A percentile compares a stretch with the other conserved stretches of the same genome.
phyloP scores from a whole-genome alignment of 164 flowering plant species.

The Chimonanthus salicifolius region DNA sequence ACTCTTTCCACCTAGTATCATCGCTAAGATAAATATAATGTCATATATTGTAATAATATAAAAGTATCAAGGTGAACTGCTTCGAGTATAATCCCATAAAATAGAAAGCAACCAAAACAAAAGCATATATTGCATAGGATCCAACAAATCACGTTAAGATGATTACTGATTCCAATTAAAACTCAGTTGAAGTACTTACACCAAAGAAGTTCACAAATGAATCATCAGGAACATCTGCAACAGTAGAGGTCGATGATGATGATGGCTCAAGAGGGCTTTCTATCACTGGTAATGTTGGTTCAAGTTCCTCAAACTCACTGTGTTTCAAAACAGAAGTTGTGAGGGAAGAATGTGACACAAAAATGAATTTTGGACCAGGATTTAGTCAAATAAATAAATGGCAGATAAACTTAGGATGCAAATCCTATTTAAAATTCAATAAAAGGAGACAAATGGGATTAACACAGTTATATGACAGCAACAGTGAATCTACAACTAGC shows the following conservation, averaged over 20 bases:
- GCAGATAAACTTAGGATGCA: neutral
- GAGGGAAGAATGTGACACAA: neutral
- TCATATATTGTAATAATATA: too few species aligned
- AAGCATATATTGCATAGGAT: neutral
- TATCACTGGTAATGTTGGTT: slow-evolving; percentile 80
- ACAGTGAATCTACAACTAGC: neutral
- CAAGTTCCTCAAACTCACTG: slow-evolving; percentile 91
- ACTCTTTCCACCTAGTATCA: neutral
- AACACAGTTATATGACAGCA: too few species aligned
- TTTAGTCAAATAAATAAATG: neutral
- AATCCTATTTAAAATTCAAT: neutral
- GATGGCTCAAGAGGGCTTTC: slow-evolving; percentile 92
- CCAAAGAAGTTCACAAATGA: slow-evolving; percentile 82
- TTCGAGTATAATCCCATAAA: neutral
- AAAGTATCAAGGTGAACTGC: neutral
- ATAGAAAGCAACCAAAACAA: neutral
- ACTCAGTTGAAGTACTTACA: slow-evolving; percentile 36
- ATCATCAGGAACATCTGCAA: slow-evolving; percentile 58
- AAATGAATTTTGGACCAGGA: neutral
- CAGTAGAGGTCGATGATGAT: slow-evolving; percentile 41
- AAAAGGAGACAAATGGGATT: too few species aligned
- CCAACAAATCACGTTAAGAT: neutral
- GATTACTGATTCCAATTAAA: neutral
- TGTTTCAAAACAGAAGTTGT: slow-evolving; percentile 19
- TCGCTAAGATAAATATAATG: too few species aligned